Evolutionary conservation across 106 monocot species (phyloP), one percentile per base, ranked within the genome.

Genomic region (Dioscorea dumetorum): DNA sequence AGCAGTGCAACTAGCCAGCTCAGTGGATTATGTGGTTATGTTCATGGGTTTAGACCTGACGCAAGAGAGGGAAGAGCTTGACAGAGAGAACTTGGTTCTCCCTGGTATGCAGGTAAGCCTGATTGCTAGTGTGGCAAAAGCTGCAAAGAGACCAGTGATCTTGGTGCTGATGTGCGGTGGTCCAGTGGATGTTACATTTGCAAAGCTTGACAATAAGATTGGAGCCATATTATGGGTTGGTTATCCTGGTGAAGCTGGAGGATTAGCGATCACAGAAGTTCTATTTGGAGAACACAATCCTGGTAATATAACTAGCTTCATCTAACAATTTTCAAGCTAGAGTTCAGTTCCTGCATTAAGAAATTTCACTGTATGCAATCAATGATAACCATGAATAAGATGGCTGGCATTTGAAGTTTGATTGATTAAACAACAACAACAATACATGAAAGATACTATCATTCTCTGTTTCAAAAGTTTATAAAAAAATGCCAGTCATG

Each of bases 221-320:
- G 88, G 88, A 8, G 84, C 67, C 9, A 84, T 95, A 15, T 31
- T 95, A 32, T 95, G 95, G 95, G 95, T 74, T n/a, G 95, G 95
- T 28, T 95, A 95, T 78, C 95, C 95, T 58, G 95, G 95, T 24
- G 80, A 95, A 79, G 91, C 91, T 69, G 95, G 95, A 19, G 91
- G 88, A 53, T 57, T 70, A 49, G 95, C 95, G 0, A 83, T 91
- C 33, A 78, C 79, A 4, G 77, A 88, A 24, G 60, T 88, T 24
- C 48, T 95, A 31, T 95, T 95, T 61, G 95, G 95, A 48, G 80
- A 84, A 63, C 91, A 95, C 28, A 95, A 91, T 77, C 95, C 95
- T 84, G 86, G 95, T 95, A 41, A 41, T 6, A 6, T 41, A 0
- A 10, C 41, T 41, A 10, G 6, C 10, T 41, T 41, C 6, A 5